phyloP scores from a whole-genome alignment of 2,329 filamentous ascomycete genomes.

The Hymenotorrendiella dingleyae region DNA sequence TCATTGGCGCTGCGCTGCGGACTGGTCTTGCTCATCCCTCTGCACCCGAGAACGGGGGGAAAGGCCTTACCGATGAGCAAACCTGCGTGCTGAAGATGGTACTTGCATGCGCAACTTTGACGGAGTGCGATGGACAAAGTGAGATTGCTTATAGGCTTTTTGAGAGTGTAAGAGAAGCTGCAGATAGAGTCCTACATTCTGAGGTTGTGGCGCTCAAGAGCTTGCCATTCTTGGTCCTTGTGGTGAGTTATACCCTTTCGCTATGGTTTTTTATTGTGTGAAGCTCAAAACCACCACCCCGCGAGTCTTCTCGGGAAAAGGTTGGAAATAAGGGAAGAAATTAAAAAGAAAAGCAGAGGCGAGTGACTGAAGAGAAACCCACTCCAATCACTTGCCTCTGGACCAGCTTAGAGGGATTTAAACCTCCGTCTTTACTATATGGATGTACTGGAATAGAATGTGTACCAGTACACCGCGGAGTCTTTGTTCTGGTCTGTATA shows the following conservation, averaged over 20 bases:
- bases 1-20: slow-evolving; percentile 61
- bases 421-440: neutral
- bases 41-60: slow-evolving; percentile 24
- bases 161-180: slow-evolving; percentile 64
- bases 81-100: slow-evolving; percentile 76
- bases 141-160: slow-evolving; percentile 68
- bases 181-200: slow-evolving; percentile 56
- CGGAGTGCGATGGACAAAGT: slow-evolving; percentile 76
- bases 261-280: neutral
- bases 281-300: no score
- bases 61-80: slow-evolving; percentile 52
- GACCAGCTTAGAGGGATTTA: neutral
- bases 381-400: neutral
- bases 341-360: neutral
- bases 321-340: no score
- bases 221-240: slow-evolving; percentile 52
- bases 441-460: neutral
- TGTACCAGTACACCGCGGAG: neutral
- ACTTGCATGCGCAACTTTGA: slow-evolving; percentile 68
- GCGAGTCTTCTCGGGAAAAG: no score
- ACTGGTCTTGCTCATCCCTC: slow-evolving; percentile 50
- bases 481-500: no score
- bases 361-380: neutral
- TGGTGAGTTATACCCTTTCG: slow-evolving; percentile 36
- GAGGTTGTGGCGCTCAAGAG: slow-evolving; percentile 51